Evolutionary conservation across 176 grass and related monocot genomes (phyloP).

Genomic region (Hordeum marinum): DNA sequence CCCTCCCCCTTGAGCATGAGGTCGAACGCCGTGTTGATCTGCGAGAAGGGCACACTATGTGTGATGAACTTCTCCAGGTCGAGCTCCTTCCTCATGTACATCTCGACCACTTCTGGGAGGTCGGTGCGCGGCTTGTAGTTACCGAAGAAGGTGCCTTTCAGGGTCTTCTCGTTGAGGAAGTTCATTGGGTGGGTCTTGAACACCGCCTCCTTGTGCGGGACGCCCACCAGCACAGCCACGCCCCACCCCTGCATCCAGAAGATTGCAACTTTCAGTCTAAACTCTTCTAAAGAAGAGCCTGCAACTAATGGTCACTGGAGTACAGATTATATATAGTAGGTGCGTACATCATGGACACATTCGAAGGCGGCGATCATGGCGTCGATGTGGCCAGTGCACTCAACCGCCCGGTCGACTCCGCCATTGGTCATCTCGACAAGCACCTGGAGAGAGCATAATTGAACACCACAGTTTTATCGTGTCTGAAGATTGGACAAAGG

Average conservation of each 20-base stretch:
- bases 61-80: slow-evolving; percentile 94
- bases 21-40: slow-evolving; percentile 90
- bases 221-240: slow-evolving; percentile 74
- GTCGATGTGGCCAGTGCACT: slow-evolving; percentile 73
- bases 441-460: slow-evolving; percentile 33
- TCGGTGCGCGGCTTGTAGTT: slow-evolving; percentile 36
- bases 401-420: slow-evolving; percentile 52
- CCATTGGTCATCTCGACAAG: slow-evolving; percentile 88
- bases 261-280: not conserved
- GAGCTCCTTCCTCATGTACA: slow-evolving; percentile 37
- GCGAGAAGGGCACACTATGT: slow-evolving; percentile 63
- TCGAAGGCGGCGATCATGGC: slow-evolving; percentile 86
- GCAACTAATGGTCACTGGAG: fast-evolving
- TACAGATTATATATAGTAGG: too few species aligned
- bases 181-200: slow-evolving; percentile 88
- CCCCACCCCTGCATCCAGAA: slow-evolving; percentile 63
- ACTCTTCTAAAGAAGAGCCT: not conserved
- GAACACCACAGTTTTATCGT: not conserved
- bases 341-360: slow-evolving; percentile 75
- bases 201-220: slow-evolving; percentile 62
- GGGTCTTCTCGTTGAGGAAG: slow-evolving; percentile 72
- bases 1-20: slow-evolving; percentile 72
- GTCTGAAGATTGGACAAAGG: not conserved
- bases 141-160: slow-evolving; percentile 87
- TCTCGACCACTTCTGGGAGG: not conserved